Percentiles rank a stretch among this genome's conserved stretches.
Conservation (phyloP, 768 basidiomycete genomes). For the Tulasnella sp. region DNA sequence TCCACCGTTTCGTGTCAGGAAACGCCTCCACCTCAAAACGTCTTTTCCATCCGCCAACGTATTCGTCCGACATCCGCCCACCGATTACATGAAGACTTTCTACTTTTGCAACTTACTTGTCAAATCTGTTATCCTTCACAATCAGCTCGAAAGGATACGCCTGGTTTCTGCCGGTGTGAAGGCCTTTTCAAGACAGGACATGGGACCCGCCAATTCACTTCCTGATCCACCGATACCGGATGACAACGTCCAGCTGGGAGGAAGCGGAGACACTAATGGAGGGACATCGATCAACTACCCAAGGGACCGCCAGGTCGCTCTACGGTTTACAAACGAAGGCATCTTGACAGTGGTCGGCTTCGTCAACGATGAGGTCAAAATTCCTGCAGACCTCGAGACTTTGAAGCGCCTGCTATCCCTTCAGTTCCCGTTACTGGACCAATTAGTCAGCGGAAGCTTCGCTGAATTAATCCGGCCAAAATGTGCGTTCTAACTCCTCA, state of each 20-base stretch:
- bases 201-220: constrained; percentile 38
- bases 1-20: constrained; percentile 37
- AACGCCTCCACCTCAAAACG: constrained; percentile 59
- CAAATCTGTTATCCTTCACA: constrained; percentile 67
- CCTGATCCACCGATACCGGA: constrained; percentile 34
- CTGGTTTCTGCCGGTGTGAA: constrained; percentile 92
- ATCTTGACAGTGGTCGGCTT: constrained; percentile 78
- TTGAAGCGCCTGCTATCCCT: constrained; percentile 61
- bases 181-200: constrained; percentile 84
- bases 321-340: constrained; percentile 78
- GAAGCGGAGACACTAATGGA: not conserved
- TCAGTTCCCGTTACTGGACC: constrained; percentile 71
- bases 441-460: constrained; percentile 53
- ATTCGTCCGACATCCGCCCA: constrained; percentile 73
- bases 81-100: constrained; percentile 52
- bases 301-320: constrained; percentile 45
- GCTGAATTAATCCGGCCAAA: constrained; percentile 42
- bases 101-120: constrained; percentile 85
- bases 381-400: constrained; percentile 47
- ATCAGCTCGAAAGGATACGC: constrained; percentile 76
- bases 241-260: constrained; percentile 28
- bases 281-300: not conserved
- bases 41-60: constrained; percentile 69
- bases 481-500: constrained; percentile 37
- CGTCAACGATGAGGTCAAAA: constrained; percentile 53